Evolutionary conservation across 441 rosid species (phyloP).

Genomic region (Pelargonium citronellum): DNA sequence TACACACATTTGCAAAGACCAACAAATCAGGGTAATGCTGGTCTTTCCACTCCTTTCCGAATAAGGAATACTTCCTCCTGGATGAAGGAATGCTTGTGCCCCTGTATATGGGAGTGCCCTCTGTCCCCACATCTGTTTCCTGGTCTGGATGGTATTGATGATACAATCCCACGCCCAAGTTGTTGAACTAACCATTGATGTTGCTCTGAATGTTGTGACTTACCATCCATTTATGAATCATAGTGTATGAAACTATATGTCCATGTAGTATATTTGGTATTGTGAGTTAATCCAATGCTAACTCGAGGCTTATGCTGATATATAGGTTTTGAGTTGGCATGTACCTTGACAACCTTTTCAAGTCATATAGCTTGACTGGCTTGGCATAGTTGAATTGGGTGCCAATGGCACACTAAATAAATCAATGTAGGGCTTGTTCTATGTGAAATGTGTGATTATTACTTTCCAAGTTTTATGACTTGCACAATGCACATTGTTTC

Average conservation of each 20-base stretch:
- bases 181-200: neutral
- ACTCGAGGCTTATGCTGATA: neutral
- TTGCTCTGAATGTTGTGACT: constrained; percentile 1
- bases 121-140: neutral
- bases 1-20: neutral
- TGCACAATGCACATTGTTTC: neutral
- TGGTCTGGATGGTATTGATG: constrained; percentile 1
- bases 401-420: neutral
- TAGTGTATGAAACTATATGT: neutral
- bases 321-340: neutral
- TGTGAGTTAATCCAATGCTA: too few species aligned
- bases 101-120: neutral
- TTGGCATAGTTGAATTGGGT: neutral
- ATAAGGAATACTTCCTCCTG: neutral
- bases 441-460: neutral
- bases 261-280: too few species aligned
- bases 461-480: neutral
- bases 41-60: neutral
- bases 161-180: neutral
- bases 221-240: neutral
- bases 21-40: neutral
- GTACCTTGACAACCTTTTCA: neutral
- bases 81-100: neutral
- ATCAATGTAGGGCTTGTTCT: neutral
- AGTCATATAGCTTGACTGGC: neutral